Base-by-base conservation (phyloP, 805 yeast species). In the Saccharomycopsis selenospora region DNA sequence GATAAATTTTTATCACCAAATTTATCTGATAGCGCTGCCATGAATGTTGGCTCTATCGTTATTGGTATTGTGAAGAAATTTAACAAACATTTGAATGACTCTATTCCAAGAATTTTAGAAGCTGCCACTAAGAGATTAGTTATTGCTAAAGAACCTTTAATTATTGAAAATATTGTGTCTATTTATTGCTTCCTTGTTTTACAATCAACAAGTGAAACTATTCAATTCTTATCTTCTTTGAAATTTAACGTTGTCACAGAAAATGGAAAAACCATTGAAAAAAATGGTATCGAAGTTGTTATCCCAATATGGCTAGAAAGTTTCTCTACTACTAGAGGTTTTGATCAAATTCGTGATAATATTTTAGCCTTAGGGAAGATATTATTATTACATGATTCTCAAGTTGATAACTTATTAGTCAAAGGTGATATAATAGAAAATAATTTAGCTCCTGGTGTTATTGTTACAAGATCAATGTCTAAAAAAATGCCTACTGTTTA, bases 401-500 rank as follows among this genome's bases (percentile, higher is more conserved):
- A 80, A 7, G 61, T 89, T 2, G 69, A 70, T 26, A 51, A 59
- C 0, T 60, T 87, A 3, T 51, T 65, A 3, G 95, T 90, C 0
- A 76, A 88, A 55, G 97, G 95, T n/a, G 88, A 88, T 52, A 66
- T 80, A 28, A 66, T 84, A 25, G 80, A 85, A 2, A 66, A 68
- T 41, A 66, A 69, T 4, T 58, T 61, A 1, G 70, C 71, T 13
- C 73, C 75, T 0, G 84, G 79, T 48, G 56, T 77, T n/a, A 89
- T 91, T 29, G 67, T 87, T 3, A 91, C 98, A 0, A 76, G 98
- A 59, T 86, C 96, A 0, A 85, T 82, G 82, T 79, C 95, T 3
- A 80, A 76, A 56, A 64, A 65, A 13, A 71, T 80, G 73, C 84
- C 85, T 0, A 74, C 77, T 45, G 64, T 71, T 56, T 87, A 74